Evolutionary conservation across 2,329 filamentous ascomycete genomes (phyloP).

Genomic region (Graphiopsis chlorocephala): DNA sequence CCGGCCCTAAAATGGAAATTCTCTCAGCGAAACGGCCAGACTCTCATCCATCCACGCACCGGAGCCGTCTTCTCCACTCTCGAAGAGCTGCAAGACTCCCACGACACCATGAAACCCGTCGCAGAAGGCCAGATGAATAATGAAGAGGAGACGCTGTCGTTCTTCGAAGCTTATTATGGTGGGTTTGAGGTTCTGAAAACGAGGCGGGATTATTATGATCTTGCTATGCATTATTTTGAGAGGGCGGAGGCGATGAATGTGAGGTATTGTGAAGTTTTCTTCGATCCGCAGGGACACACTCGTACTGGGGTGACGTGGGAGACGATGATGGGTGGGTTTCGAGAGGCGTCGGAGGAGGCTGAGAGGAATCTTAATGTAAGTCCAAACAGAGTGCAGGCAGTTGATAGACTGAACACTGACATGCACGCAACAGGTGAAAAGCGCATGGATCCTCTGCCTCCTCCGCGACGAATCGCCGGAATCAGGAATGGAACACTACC

Average conservation of each 20-base stretch:
- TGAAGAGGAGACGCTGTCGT: slow-evolving; percentile 17
- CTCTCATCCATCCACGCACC: slow-evolving; percentile 15
- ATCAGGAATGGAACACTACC: slow-evolving; percentile 41
- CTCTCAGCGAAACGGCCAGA: slow-evolving; percentile 37
- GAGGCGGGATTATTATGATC: slow-evolving; percentile 40
- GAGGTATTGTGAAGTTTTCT: slow-evolving; percentile 43
- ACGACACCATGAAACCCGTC: slow-evolving; percentile 23
- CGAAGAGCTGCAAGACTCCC: slow-evolving; percentile 35
- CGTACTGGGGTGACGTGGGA: slow-evolving; percentile 35
- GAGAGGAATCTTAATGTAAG: slow-evolving; percentile 12
- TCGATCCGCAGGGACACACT: slow-evolving; percentile 45
- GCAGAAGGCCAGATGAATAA: slow-evolving; percentile 17
- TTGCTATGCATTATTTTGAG: slow-evolving; percentile 41
- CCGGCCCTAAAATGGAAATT: slow-evolving; percentile 44
- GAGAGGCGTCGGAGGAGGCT: slow-evolving; percentile 21
- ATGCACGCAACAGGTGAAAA: slow-evolving; percentile 1
- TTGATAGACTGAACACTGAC: background rate
- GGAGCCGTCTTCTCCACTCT: slow-evolving; percentile 25
- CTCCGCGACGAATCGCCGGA: slow-evolving; percentile 41
- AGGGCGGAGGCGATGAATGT: slow-evolving; percentile 38
- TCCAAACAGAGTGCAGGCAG: background rate
- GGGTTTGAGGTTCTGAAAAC: slow-evolving; percentile 35
- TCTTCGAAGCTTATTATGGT: slow-evolving; percentile 24
- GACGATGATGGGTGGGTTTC: slow-evolving; percentile 38
- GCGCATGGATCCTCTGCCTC: slow-evolving; percentile 44